phyloP scores from a whole-genome alignment of 1,284 basidiomycete species.

The Ceratobasidium sp. region DNA sequence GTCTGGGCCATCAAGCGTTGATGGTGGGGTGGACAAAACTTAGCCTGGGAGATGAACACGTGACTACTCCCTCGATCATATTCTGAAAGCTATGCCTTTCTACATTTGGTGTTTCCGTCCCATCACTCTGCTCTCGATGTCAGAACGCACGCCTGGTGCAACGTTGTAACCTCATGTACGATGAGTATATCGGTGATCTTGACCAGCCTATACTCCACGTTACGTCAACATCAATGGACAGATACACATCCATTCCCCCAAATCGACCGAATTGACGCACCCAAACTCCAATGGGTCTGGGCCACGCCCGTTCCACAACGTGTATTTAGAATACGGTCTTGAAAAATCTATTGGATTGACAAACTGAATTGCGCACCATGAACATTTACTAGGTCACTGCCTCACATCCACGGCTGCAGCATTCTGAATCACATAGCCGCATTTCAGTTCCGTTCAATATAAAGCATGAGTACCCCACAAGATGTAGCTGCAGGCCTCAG shows the following conservation, averaged over 20 bases:
- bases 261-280: conserved; percentile 4
- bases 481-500: not conserved
- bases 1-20: conserved; percentile 15
- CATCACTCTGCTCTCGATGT: too few relatives aligned
- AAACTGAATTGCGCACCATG: not conserved
- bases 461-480: not conserved
- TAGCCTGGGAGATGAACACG: conserved; percentile 26
- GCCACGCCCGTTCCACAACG: conserved; percentile 7
- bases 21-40: conserved; percentile 39
- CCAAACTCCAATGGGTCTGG: not conserved
- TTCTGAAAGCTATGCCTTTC: too few relatives aligned
- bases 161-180: not conserved
- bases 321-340: conserved; percentile 1
- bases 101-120: too few relatives aligned
- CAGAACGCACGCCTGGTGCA: not conserved
- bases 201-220: not conserved
- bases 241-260: not conserved
- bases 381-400: not conserved
- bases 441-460: not conserved
- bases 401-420: not conserved
- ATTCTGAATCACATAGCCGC: conserved; percentile 10
- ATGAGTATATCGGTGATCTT: not conserved
- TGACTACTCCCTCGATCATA: not conserved
- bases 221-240: not conserved
- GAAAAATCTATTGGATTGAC: not conserved